Conservation (phyloP, 139 green algal genomes). For the Desmodesmus armatus region DNA sequence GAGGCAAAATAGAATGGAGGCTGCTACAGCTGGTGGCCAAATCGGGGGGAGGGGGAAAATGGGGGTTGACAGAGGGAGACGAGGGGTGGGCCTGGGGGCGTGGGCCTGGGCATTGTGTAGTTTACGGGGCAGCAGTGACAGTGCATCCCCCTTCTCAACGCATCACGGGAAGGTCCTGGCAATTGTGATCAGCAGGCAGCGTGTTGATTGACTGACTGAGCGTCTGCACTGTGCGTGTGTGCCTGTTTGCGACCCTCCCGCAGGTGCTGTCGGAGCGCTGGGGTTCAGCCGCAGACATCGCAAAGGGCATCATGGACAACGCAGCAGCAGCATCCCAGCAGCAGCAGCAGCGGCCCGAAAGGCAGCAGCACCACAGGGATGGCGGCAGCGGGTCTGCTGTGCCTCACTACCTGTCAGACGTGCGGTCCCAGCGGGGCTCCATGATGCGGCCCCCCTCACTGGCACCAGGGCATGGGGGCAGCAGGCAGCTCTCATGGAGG, state of each 20-base stretch:
- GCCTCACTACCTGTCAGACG: constrained; percentile 12
- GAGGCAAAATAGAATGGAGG: too few species aligned
- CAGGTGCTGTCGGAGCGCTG: constrained; percentile 85
- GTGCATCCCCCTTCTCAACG: background rate
- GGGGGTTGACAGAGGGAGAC: too few species aligned
- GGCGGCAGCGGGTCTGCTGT: background rate
- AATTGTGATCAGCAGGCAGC: background rate
- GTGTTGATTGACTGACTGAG: background rate
- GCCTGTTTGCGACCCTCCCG: background rate
- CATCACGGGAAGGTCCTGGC: background rate
- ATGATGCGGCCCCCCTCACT: constrained; percentile 79
- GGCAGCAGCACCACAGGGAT: background rate
- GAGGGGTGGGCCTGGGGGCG: too few species aligned
- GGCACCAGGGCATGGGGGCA: background rate
- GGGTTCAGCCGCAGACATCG: constrained; percentile 79
- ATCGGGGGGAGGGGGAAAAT: too few species aligned
- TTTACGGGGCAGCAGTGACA: too few species aligned
- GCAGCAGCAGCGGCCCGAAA: background rate
- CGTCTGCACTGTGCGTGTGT: background rate
- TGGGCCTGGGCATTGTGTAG: too few species aligned
- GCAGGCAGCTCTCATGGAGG: constrained; percentile 11
- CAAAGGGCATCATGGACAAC: constrained; percentile 51
- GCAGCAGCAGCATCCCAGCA: constrained; percentile 54
- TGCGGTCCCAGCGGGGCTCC: constrained; percentile 38
- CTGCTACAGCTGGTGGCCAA: too few species aligned